Conservation (phyloP, 2,329 filamentous ascomycete genomes). For the Colletotrichum liaoningense region DNA sequence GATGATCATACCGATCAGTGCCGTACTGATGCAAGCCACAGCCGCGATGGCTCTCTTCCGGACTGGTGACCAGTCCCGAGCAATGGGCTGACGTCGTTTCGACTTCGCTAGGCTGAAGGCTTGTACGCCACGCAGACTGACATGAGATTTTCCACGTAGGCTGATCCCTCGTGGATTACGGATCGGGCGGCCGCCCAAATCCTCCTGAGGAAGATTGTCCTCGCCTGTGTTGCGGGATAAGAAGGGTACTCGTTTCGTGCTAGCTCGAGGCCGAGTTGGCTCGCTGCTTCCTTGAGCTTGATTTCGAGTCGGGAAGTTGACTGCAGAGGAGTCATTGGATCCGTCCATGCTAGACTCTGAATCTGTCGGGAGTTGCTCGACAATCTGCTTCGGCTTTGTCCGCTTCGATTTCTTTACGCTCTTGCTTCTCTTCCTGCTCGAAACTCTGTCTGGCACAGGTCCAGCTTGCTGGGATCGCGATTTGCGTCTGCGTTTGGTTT, state of each 20-base stretch:
- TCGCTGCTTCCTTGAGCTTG: slow-evolving; percentile 33
- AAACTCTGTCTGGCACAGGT: slow-evolving; percentile 28
- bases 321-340: slow-evolving; percentile 30
- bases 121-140: slow-evolving; percentile 62
- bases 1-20: slow-evolving; percentile 75
- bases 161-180: slow-evolving; percentile 51
- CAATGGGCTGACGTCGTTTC: slow-evolving; percentile 73
- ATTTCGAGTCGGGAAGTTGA: slow-evolving; percentile 33
- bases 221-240: slow-evolving; percentile 32
- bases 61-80: slow-evolving; percentile 75
- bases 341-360: slow-evolving; percentile 29
- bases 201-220: slow-evolving; percentile 41
- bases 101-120: slow-evolving; percentile 64
- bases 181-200: slow-evolving; percentile 40
- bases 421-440: slow-evolving; percentile 21
- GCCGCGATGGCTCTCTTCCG: slow-evolving; percentile 77
- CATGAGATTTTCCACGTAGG: slow-evolving; percentile 63
- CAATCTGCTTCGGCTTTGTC: background rate
- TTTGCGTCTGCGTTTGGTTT: background rate
- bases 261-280: slow-evolving; percentile 27
- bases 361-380: slow-evolving; percentile 14
- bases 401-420: slow-evolving; percentile 1
- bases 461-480: background rate
- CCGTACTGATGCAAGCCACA: slow-evolving; percentile 79
- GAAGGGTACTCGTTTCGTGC: slow-evolving; percentile 22